Base-by-base conservation (phyloP, 805 yeast species). In the Phaffomyces opuntiae region DNA sequence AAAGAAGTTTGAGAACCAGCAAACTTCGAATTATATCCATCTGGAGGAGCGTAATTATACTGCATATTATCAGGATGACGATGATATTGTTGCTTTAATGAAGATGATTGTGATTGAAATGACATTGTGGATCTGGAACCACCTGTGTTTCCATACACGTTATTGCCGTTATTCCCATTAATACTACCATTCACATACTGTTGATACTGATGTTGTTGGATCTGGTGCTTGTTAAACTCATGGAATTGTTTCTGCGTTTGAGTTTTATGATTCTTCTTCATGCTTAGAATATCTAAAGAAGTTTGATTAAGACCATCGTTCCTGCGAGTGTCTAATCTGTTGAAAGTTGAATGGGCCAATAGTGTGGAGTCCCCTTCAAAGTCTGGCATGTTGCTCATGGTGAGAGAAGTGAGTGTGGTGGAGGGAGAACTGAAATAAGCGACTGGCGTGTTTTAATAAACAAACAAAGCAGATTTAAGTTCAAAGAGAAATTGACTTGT, bases 161-260 rank as follows among this genome's bases (percentile, higher is more conserved):
- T 42, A 38, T n/a, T 33, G n/a, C 16, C 43, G 36, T 12, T 24
- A 29, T 39, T 29, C 36, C 8, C 43, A 46, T n/a, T 29, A 11
- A 8, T 24, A 29, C 36, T 29, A 33, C 8, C 43, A 46, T n/a
- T 29, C 6, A 11, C 27, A 14, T 47, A 49, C 26, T 53, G 52
- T 39, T 53, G 52, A 36, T 49, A 51, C 47, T 56, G 51, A 19
- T 53, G 53, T 41, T 57, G 50, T 2, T 46, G 46, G 17, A 36
- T 35, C 26, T 47, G 50, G 29, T 53, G 52, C 40, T 54, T 52
- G 31, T 50, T 53, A 47, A 47, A 56, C 46, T 55, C 51, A 19
- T 54, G 54, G 40, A 59, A 53, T 35, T 48, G 56, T 49, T 54
- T 57, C 44, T 59, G 62, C 1, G 35, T 48, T 32, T 49, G 55